These are phyloP conservation scores for Phoenix dactylifera DNA, from an alignment of 176 grass and related monocot genomes.

Conservation along the genomic window DNA sequence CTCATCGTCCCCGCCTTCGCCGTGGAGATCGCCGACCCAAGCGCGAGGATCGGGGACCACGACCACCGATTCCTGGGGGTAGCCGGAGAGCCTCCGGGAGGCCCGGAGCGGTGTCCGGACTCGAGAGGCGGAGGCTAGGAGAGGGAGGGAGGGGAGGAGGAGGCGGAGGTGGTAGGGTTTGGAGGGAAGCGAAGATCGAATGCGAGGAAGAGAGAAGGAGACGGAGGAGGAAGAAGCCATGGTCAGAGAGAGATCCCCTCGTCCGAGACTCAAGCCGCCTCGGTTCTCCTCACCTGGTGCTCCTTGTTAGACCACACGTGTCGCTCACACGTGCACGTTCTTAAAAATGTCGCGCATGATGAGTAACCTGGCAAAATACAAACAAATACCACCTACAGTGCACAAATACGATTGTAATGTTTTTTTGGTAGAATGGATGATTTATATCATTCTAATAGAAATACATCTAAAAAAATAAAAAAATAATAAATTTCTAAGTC, in stretches of 20 bases:
- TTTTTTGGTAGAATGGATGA: no score
- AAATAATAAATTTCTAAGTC: no score
- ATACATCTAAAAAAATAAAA: no score
- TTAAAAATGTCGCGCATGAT: no score
- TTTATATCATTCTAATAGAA: no score
- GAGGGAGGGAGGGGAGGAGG: neutral
- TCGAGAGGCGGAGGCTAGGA: constrained; percentile 7
- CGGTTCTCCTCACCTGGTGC: no score
- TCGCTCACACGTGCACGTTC: no score
- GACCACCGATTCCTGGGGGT: constrained; percentile 40
- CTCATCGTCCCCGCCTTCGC: constrained; percentile 13
- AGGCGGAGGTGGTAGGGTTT: constrained; percentile 1
- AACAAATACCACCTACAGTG: no score
- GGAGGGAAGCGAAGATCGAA: constrained; percentile 1
- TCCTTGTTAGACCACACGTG: no score
- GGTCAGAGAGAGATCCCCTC: constrained; percentile 7
- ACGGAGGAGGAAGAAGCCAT: constrained; percentile 42
- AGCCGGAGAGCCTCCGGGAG: constrained; percentile 32
- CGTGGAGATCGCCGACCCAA: constrained; percentile 48
- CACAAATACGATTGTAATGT: no score
- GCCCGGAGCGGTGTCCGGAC: constrained; percentile 9
- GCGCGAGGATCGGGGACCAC: constrained; percentile 55
- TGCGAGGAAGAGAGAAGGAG: constrained; percentile 9
- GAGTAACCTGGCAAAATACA: no score
- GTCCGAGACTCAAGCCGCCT: neutral